Conservation (phyloP, 345 rosid species). For the Corymbia maculata region DNA sequence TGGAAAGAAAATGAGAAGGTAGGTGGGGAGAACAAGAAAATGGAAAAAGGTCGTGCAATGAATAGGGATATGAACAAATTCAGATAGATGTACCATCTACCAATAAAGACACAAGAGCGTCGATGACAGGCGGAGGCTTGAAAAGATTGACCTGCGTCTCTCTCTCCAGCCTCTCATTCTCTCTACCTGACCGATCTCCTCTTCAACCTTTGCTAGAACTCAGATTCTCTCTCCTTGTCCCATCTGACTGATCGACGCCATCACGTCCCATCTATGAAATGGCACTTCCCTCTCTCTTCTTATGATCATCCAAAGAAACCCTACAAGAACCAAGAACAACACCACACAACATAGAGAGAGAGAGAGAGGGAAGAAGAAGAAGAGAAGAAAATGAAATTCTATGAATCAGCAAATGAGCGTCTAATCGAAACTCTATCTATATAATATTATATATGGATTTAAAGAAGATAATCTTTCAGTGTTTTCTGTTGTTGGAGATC, state of each 20-base stretch:
- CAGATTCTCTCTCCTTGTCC: constrained; percentile 37
- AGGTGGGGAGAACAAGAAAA: constrained; percentile 31
- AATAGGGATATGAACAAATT: neutral
- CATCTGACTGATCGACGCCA: neutral
- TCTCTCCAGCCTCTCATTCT: neutral
- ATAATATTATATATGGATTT: neutral
- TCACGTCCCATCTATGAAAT: neutral
- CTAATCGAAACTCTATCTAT: neutral
- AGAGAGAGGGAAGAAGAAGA: neutral
- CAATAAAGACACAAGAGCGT: constrained; percentile 42
- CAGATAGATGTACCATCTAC: neutral
- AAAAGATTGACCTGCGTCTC: constrained; percentile 50
- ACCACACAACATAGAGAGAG: neutral
- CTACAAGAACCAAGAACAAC: constrained; percentile 21
- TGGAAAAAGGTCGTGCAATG: constrained; percentile 6
- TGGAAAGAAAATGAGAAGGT: constrained; percentile 3
- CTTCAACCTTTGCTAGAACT: constrained; percentile 6
- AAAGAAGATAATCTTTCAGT: neutral
- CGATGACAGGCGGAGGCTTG: constrained; percentile 42
- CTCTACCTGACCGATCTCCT: neutral
- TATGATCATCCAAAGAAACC: constrained; percentile 13
- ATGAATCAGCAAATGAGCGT: neutral
- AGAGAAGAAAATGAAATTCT: neutral
- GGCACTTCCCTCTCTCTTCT: neutral
- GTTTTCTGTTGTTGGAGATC: neutral